Base-by-base conservation (phyloP, 2,329 filamentous ascomycete species). In the Trichoderma aggressivum region DNA sequence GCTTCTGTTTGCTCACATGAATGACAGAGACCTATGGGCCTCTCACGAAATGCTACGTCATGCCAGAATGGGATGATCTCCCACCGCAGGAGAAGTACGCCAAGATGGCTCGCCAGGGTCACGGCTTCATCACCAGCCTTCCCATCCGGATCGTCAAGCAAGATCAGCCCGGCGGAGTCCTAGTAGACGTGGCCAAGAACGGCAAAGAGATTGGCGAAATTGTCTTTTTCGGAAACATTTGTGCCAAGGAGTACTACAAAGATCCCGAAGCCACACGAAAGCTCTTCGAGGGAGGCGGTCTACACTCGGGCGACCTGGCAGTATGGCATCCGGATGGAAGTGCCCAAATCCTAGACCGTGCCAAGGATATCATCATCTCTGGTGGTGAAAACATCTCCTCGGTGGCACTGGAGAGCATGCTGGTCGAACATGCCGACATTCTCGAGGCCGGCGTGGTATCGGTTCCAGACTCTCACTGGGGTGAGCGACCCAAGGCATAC, bases 351-450 rank as follows among this genome's bases (percentile, higher is more conserved):
- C 84, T 97, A 71, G 96, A 99, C 81, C 88, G 96, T 24, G 93
- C 94, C 16, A 99, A 99, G 84, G 96, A 99, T 79, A 98, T 99
- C 67, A 99, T 99, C 77, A 99, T 99, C 74, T 97, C 93, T 67
- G 94, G 95, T 60, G 96, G 96, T 71, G 96, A 99, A 81, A 99
- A 99, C 80, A 98, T 99, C 73, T 97, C 93, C 3, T 97, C 93
- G 0, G 92, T 99, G 1, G 94, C 96, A 0, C 87, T 99, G 4
- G 96, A 99, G 82, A 89, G 91, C 72, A 93, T 97, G 90, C 87
- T 99, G 1, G 91, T 91, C 7, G 91, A 93, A 62, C 96, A 99
- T 79, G 94, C 94, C 0, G 90, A 93, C 74, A 89, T 99, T 47
- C 88, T 99, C 28, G 96, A 99, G 83, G 94, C 92, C 1, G 96